These are phyloP conservation scores for Fraxinus greggii DNA, from an alignment of 305 asterid species.

Conservation along the genomic window DNA sequence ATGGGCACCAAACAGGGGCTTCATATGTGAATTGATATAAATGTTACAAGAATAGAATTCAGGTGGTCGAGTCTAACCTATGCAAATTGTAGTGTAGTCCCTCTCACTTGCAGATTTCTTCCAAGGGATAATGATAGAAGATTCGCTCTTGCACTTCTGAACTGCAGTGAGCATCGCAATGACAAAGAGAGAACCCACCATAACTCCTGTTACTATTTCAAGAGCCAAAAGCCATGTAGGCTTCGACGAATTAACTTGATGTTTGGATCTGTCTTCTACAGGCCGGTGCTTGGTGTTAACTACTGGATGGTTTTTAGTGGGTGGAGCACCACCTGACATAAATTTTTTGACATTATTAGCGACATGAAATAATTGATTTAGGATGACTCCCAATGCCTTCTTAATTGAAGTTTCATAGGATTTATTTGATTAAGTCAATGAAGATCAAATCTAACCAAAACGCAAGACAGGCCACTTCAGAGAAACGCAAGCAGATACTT, in stretches of 20 bases:
- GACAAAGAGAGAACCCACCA: slow-evolving; percentile 65
- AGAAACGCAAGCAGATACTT: background rate
- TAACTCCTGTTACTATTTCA: slow-evolving; percentile 73
- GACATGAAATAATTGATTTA: background rate
- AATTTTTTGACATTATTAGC: background rate
- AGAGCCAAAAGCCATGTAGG: slow-evolving; percentile 87
- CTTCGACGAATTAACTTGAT: slow-evolving; percentile 45
- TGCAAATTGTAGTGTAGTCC: slow-evolving; percentile 60
- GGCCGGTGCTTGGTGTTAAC: slow-evolving; percentile 43
- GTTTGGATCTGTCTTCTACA: slow-evolving; percentile 41
- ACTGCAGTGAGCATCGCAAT: slow-evolving; percentile 55
- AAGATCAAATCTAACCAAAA: background rate
- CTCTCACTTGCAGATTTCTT: slow-evolving; percentile 71
- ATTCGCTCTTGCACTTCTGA: slow-evolving; percentile 62
- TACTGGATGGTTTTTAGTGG: slow-evolving; percentile 40
- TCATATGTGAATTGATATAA: background rate
- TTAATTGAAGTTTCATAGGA: background rate
- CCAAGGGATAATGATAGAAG: slow-evolving; percentile 77
- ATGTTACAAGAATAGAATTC: background rate
- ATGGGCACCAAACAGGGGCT: background rate
- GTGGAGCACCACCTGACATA: slow-evolving; percentile 43
- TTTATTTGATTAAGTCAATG: background rate
- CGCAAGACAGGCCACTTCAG: background rate
- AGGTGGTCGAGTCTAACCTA: slow-evolving; percentile 47
- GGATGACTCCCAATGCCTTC: background rate